Percentiles rank a stretch among this genome's conserved stretches.
phyloP scores from a whole-genome alignment of 192 early-diverging fungal genomes.

The Coemansia sp. region DNA sequence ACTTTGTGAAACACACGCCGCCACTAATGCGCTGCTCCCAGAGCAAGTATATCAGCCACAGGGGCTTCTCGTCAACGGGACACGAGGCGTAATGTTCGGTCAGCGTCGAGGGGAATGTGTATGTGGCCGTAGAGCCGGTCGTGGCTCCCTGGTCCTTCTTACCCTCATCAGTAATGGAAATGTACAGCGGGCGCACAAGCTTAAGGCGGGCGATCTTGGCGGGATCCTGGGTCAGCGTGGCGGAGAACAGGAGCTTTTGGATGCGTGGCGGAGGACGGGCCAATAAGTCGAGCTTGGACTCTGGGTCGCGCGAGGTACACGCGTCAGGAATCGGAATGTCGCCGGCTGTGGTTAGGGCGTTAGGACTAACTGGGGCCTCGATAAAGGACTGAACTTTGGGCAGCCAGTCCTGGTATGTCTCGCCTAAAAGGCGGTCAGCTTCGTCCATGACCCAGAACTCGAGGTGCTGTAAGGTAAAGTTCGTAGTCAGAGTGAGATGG shows the following conservation, averaged over 20 bases:
- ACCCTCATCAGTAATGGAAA: slow-evolving; percentile 61
- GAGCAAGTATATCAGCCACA: slow-evolving; percentile 82
- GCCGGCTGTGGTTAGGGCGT: not conserved
- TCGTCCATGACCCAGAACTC: slow-evolving; percentile 94
- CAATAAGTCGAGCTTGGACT: slow-evolving; percentile 17
- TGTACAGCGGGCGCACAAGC: slow-evolving; percentile 79
- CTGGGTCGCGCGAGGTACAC: slow-evolving; percentile 19
- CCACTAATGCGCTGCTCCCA: slow-evolving; percentile 61
- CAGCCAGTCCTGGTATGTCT: slow-evolving; percentile 94
- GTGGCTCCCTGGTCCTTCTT: slow-evolving; percentile 18
- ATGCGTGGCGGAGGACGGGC: slow-evolving; percentile 54
- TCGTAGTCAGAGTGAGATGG: slow-evolving; percentile 79
- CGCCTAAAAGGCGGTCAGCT: slow-evolving; percentile 91
- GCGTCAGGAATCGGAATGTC: slow-evolving; percentile 21
- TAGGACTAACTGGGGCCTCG: slow-evolving; percentile 9
- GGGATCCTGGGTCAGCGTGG: slow-evolving; percentile 91
- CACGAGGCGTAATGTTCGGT: slow-evolving; percentile 75
- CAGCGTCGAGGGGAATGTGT: slow-evolving; percentile 59
- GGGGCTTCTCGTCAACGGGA: slow-evolving; percentile 72
- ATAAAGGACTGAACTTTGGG: slow-evolving; percentile 66
- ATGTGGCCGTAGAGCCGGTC: slow-evolving; percentile 24
- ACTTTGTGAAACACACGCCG: slow-evolving; percentile 86
- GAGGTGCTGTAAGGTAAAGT: slow-evolving; percentile 90
- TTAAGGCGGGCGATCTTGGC: slow-evolving; percentile 86
- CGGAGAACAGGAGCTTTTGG: slow-evolving; percentile 95